phyloP scores from a whole-genome alignment of 768 basidiomycete species.

The Tricholoma sp. region DNA sequence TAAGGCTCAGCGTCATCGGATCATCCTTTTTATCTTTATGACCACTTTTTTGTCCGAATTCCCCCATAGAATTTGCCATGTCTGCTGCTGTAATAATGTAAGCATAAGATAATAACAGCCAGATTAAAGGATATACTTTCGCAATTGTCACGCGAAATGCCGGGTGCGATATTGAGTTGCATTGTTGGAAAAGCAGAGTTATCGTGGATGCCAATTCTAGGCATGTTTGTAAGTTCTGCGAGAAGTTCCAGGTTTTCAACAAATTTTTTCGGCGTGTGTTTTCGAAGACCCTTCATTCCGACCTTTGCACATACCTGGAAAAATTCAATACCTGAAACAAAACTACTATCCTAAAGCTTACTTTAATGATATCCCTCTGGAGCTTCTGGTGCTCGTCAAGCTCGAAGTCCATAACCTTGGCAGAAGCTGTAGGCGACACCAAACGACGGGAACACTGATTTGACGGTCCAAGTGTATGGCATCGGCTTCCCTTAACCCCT shows the following conservation, averaged over 20 bases:
- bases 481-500: neutral
- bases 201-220: neutral
- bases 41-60: constrained; percentile 7
- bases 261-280: neutral
- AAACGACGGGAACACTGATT: neutral
- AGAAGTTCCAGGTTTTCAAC: neutral
- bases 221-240: constrained; percentile 5
- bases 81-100: neutral
- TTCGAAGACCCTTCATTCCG: neutral
- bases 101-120: neutral
- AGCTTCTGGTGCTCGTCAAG: neutral
- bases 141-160: neutral
- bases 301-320: neutral
- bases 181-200: constrained; percentile 2
- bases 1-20: constrained; percentile 1
- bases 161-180: constrained; percentile 3
- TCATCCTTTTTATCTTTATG: constrained; percentile 10
- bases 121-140: neutral
- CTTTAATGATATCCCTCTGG: neutral
- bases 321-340: too few relatives aligned
- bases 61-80: constrained; percentile 3
- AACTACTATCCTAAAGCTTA: too few relatives aligned
- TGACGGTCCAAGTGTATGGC: neutral
- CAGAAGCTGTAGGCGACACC: neutral
- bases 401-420: neutral